Evolutionary conservation across 371 early-diverging fungal genomes (phyloP).

Genomic region (Haplosporangium sp.): DNA sequence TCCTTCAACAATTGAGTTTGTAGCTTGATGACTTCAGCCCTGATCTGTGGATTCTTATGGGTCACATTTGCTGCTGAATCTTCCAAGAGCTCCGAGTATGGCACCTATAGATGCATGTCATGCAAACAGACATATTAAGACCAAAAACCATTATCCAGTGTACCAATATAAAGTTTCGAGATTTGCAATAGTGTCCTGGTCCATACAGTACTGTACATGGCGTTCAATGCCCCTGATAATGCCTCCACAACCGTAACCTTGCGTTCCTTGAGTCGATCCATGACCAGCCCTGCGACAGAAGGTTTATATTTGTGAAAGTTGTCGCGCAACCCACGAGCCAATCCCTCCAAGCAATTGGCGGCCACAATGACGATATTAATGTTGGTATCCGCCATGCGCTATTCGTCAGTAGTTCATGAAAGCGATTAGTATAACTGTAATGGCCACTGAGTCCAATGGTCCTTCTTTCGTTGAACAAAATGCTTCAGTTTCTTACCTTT

Average conservation of each 20-base stretch:
- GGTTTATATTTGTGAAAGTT: conserved; percentile 83
- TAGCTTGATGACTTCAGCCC: conserved; percentile 79
- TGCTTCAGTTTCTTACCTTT: conserved; percentile 66
- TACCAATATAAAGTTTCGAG: too few species aligned
- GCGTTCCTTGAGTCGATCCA: conserved; percentile 95
- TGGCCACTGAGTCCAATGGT: neutral
- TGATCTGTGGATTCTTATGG: conserved; percentile 95
- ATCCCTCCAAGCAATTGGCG: conserved; percentile 85
- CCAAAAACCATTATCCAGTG: too few species aligned
- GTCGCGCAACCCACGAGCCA: conserved; percentile 85
- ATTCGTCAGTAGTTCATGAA: conserved; percentile 1
- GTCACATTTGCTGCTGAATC: conserved; percentile 73
- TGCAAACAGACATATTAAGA: neutral
- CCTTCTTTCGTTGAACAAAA: neutral
- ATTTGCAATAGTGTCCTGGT: neutral
- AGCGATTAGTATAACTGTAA: neutral
- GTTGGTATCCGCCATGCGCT: conserved; percentile 90
- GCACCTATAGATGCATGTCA: conserved; percentile 32
- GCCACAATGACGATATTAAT: conserved; percentile 83
- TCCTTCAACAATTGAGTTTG: conserved; percentile 77
- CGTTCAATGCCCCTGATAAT: conserved; percentile 82
- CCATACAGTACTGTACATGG: conserved; percentile 78
- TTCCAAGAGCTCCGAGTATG: conserved; percentile 71
- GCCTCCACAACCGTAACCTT: conserved; percentile 90
- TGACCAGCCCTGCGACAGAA: conserved; percentile 74